phyloP scores from a whole-genome alignment of 2,329 filamentous ascomycete genomes.

The Akanthomyces lecanii region DNA sequence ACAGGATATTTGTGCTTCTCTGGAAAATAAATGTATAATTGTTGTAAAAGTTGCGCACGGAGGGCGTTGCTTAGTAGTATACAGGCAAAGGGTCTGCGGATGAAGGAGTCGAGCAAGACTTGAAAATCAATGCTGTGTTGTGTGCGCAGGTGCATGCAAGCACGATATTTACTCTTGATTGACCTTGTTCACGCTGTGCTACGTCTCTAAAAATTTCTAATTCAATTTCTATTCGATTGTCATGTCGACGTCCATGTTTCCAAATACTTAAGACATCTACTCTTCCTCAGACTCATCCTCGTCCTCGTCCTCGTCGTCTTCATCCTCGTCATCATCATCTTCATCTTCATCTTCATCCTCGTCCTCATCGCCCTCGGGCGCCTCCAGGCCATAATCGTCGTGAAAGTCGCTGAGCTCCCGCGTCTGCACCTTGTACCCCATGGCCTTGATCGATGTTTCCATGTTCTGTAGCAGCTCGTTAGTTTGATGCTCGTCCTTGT shows the following conservation, averaged over 20 bases:
- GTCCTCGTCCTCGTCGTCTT: slow-evolving; percentile 26
- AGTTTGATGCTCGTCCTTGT: not conserved
- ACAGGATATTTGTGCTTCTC: not conserved
- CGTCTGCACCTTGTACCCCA: slow-evolving; percentile 75
- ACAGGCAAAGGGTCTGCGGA: not conserved
- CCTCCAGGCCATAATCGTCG: slow-evolving; percentile 81
- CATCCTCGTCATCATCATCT: slow-evolving; percentile 46
- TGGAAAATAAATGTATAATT: not conserved
- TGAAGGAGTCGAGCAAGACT: not conserved
- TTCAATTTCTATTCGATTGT: not conserved
- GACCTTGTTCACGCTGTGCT: not conserved
- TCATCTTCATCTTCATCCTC: slow-evolving; percentile 58
- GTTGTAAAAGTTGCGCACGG: not conserved
- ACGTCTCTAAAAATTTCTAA: not conserved
- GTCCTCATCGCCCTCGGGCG: slow-evolving; percentile 55
- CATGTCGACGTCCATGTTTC: not conserved
- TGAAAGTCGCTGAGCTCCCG: slow-evolving; percentile 75
- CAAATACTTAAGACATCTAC: slow-evolving; percentile 20
- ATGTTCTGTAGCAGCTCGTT: slow-evolving; percentile 54
- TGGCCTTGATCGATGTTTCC: slow-evolving; percentile 66
- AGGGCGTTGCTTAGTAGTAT: not conserved
- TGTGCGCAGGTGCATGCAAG: not conserved
- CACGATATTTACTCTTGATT: not conserved
- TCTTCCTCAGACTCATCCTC: slow-evolving; percentile 30
- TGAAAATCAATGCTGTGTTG: not conserved